Evolutionary conservation across 768 basidiomycete species (phyloP).

Genomic region (Trametes gibbosa): DNA sequence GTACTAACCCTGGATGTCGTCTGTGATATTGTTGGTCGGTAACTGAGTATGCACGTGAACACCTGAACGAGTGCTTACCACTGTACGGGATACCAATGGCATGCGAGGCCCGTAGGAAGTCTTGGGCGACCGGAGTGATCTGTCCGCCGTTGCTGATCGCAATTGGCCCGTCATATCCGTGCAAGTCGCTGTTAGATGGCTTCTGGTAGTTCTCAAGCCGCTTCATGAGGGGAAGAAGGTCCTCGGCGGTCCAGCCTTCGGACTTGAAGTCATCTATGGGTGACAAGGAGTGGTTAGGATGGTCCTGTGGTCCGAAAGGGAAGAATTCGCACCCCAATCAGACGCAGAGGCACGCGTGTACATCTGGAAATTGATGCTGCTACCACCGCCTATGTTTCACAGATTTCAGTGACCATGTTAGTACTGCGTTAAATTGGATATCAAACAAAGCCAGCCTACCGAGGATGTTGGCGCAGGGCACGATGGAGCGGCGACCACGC

Average conservation of each 20-base stretch:
- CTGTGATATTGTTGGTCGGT: slow-evolving; percentile 28
- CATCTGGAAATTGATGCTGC: slow-evolving; percentile 78
- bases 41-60: neutral
- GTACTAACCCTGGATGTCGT: slow-evolving; percentile 56
- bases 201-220: slow-evolving; percentile 77
- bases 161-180: slow-evolving; percentile 74
- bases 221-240: slow-evolving; percentile 72
- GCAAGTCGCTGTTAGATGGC: slow-evolving; percentile 61
- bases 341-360: slow-evolving; percentile 70
- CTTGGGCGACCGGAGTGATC: slow-evolving; percentile 61
- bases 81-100: slow-evolving; percentile 61
- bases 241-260: slow-evolving; percentile 65
- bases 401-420: neutral
- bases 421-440: neutral
- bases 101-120: slow-evolving; percentile 64
- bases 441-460: slow-evolving; percentile 12
- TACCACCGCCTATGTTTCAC: slow-evolving; percentile 21
- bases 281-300: neutral
- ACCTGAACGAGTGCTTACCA: slow-evolving; percentile 38
- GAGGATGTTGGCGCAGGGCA: slow-evolving; percentile 61
- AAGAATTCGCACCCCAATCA: slow-evolving; percentile 53
- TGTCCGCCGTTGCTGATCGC: slow-evolving; percentile 70
- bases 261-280: slow-evolving; percentile 67
- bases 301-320: neutral
- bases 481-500: slow-evolving; percentile 63